Base-by-base conservation (phyloP, 805 yeast species). In the Sporopachydermia lactativora region DNA sequence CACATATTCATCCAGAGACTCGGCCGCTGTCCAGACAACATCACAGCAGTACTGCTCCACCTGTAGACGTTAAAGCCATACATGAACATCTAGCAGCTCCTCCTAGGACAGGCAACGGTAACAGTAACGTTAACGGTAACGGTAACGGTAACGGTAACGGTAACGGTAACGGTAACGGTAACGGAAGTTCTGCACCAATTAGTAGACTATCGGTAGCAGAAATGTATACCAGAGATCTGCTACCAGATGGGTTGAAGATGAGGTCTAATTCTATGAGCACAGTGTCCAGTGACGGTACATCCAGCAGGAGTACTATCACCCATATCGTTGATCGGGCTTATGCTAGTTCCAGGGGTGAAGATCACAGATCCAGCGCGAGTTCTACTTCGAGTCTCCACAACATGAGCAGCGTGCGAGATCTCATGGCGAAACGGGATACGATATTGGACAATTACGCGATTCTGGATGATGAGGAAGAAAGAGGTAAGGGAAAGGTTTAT, bases 291-390 rank as follows among this genome's bases (percentile, higher is more conserved):
- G 18, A 8, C 5, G 17, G 18, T 36, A 15, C 38, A 5, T 11
- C 38, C 18, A 35, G 13, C 37, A 36, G 6, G 5, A 36, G 18
- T n/a, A 24, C 15, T n/a, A 36, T 15, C n/a, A 15, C 38, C 5
- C 19, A 15, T 11, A 8, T 24, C 8, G 31, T 8, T 8, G 31
- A 24, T n/a, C 8, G 31, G n/a, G n/a, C 31, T 8, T 24, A 24
- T 24, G 31, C 31, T 24, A 24, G 31, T 24, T 24, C n/a, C 13
- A 24, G 31, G n/a, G 31, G n/a, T n/a, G 31, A 24, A n/a, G 31
- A 24, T 24, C n/a, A 24, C n/a, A 24, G n/a, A 24, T 24, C 31
- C n/a, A 24, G 31, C 31, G n/a, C 13, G 8, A 24, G 31, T n/a
- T 24, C 31, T 24, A 24, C 8, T 24, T 8, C 31, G 13, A 24